Evolutionary conservation across 2,329 filamentous ascomycete genomes (phyloP), one percentile per base, ranked within the genome.

Genomic region (Aspergillus puulaauensis): DNA sequence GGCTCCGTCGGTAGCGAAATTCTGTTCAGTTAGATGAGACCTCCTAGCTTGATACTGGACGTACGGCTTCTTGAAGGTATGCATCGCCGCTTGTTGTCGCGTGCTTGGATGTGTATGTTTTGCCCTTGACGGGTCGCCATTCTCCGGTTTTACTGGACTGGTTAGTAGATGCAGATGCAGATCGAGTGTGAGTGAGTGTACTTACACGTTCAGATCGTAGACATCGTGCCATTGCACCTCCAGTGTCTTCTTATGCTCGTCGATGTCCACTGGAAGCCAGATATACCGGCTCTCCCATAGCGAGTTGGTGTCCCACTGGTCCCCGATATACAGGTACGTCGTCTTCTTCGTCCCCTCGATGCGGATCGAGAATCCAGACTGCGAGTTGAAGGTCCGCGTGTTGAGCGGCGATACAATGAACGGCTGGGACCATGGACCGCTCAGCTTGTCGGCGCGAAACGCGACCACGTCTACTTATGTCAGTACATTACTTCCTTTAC

Each of bases 251-350:
- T 79, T 80, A 0, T 75, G 64, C 56, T 85, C 82, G 57, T 83
- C 77, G 43, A 84, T 82, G 1, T 75, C 71, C 6, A 84, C 71
- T 0, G 82, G 82, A 0, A 85, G 74, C 82, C 82, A 85, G 61
- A 84, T 83, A 62, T 84, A 83, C 6, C 82, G 74, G 56, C 77
- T 80, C 59, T 85, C 82, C 82, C 82, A 84, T 0, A 84, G 70
- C 0, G 81, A 82, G 64, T 83, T 83, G 0, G 75, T 78, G 58
- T 84, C 82, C 82, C 82, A 84, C 70, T 78, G 61, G 33, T 83
- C 80, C 0, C 79, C 80, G n/a, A 81, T 65, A 58, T 82, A 83
- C 1, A 83, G 69, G 54, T 82, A 76, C 0, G 81, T 82, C 0
- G 80, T 83, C 67, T 76, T 75, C 61, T 79, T 79, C 0, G 69